Evolutionary conservation across 441 rosid species (phyloP).

Genomic region (Isatis lusitanica): DNA sequence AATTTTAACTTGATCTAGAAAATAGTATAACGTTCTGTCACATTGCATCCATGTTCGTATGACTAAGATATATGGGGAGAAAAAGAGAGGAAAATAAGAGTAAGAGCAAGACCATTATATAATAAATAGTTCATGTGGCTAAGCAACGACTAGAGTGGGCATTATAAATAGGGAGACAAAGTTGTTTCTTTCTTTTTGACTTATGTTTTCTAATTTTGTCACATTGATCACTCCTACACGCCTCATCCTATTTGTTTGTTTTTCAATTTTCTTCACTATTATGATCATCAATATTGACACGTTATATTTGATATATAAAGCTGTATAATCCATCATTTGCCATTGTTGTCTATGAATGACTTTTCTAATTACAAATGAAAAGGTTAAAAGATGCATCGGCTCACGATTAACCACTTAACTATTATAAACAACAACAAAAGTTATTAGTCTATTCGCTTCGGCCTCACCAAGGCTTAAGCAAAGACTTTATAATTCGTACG

Average conservation of each 20-base stretch:
- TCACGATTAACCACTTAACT: not conserved
- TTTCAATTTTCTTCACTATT: not conserved
- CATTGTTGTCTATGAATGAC: not conserved
- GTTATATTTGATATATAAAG: not conserved
- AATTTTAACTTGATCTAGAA: too few species aligned
- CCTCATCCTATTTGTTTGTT: not conserved
- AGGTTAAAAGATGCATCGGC: not conserved
- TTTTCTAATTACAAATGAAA: not conserved
- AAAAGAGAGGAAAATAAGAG: too few species aligned
- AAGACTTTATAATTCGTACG: too few species aligned
- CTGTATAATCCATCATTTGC: not conserved
- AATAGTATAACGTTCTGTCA: too few species aligned
- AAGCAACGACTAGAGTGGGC: slow-evolving; percentile 13
- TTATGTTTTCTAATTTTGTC: slow-evolving; percentile 16
- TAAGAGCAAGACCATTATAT: too few species aligned
- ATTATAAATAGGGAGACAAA: slow-evolving; percentile 25
- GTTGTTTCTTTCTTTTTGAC: slow-evolving; percentile 24
- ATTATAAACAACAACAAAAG: not conserved
- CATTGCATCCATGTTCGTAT: too few species aligned
- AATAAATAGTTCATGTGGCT: slow-evolving; percentile 1
- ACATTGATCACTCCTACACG: slow-evolving; percentile 27
- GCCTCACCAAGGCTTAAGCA: too few species aligned
- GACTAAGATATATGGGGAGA: too few species aligned
- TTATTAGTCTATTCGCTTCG: not conserved
- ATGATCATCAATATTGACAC: slow-evolving; percentile 4